phyloP scores from a whole-genome alignment of 2,329 filamentous ascomycete species.

The Graphium sp. region DNA sequence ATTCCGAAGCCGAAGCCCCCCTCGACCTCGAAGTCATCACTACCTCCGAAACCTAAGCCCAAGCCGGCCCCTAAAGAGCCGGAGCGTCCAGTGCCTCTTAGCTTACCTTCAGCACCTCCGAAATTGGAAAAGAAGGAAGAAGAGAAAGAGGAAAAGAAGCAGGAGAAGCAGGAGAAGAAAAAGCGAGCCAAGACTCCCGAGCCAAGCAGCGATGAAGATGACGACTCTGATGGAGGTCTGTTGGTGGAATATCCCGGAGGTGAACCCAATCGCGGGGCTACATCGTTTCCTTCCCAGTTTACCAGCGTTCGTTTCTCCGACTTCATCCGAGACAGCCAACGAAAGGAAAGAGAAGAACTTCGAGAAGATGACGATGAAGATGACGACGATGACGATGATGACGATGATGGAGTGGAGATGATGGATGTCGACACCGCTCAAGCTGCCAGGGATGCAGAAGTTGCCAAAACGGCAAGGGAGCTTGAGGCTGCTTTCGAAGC shows the following conservation, averaged over 20 bases:
- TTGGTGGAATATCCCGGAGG: slow-evolving; percentile 43
- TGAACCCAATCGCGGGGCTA: slow-evolving; percentile 15
- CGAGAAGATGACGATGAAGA: slow-evolving; percentile 11
- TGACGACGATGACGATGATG: slow-evolving; percentile 11
- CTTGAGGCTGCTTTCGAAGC: slow-evolving; percentile 2
- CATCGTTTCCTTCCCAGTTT: slow-evolving; percentile 29
- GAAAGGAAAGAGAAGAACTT: slow-evolving; percentile 12
- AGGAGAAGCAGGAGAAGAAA: slow-evolving; percentile 13
- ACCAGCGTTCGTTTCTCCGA: slow-evolving; percentile 35
- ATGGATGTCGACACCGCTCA: slow-evolving; percentile 7
- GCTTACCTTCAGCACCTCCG: too few relatives aligned
- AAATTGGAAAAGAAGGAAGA: slow-evolving; percentile 4
- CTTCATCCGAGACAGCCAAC: slow-evolving; percentile 21
- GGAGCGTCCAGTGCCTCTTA: too few relatives aligned
- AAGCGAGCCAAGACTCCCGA: slow-evolving; percentile 17
- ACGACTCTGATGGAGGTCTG: slow-evolving; percentile 39
- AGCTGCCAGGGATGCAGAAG: too few relatives aligned
- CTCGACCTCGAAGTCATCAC: too few relatives aligned
- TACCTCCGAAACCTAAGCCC: too few relatives aligned
- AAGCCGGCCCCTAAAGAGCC: too few relatives aligned
- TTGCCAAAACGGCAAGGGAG: too few relatives aligned
- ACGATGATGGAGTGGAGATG: slow-evolving; percentile 11
- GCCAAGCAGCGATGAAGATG: slow-evolving; percentile 35
- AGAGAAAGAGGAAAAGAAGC: slow-evolving; percentile 10
- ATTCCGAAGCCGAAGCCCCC: too few relatives aligned